These are phyloP conservation scores for Coccinonectria pachysandricola DNA, from an alignment of 2,329 filamentous ascomycete species.

Conservation along the genomic window DNA sequence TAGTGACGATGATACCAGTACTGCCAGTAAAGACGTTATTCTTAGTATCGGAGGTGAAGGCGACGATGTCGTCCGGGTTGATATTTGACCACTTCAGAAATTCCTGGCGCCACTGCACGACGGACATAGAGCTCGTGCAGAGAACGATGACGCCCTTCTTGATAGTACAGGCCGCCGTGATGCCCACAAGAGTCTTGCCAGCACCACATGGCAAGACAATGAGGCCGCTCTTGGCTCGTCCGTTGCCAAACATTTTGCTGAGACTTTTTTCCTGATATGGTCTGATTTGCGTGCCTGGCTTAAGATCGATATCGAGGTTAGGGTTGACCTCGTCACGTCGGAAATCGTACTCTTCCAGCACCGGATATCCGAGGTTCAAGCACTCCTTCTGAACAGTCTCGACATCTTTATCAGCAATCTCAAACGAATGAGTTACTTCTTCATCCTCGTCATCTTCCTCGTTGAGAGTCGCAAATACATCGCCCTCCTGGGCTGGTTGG, in stretches of 20 bases:
- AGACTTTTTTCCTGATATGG: conserved; percentile 95
- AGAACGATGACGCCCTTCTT: conserved; percentile 94
- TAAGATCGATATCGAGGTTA: conserved; percentile 86
- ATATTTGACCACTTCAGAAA: conserved; percentile 98
- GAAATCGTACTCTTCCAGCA: conserved; percentile 96
- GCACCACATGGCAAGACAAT: conserved; percentile 95
- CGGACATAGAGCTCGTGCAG: conserved; percentile 95
- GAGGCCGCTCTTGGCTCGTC: conserved; percentile 90
- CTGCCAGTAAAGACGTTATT: conserved; percentile 67
- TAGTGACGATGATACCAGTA: conserved; percentile 93
- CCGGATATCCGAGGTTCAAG: conserved; percentile 73
- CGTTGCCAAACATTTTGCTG: conserved; percentile 99
- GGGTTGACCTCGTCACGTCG: conserved; percentile 81
- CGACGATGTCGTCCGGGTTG: conserved; percentile 81
- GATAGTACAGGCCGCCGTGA: conserved; percentile 94
- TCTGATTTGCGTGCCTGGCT: conserved; percentile 80
- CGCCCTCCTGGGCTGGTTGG: conserved; percentile 46
- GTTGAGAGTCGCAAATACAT: conserved; percentile 63
- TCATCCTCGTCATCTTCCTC: conserved; percentile 82
- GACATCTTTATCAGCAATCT: conserved; percentile 73
- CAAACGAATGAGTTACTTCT: conserved; percentile 85
- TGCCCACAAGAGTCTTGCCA: conserved; percentile 95
- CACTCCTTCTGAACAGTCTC: conserved; percentile 85
- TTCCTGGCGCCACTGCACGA: conserved; percentile 91
- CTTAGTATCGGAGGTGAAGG: conserved; percentile 93